Percentiles rank a stretch among this genome's conserved stretches.
Evolutionary conservation across 2,329 filamentous ascomycete species (phyloP).

Genomic region (Fusarium sublunatum): DNA sequence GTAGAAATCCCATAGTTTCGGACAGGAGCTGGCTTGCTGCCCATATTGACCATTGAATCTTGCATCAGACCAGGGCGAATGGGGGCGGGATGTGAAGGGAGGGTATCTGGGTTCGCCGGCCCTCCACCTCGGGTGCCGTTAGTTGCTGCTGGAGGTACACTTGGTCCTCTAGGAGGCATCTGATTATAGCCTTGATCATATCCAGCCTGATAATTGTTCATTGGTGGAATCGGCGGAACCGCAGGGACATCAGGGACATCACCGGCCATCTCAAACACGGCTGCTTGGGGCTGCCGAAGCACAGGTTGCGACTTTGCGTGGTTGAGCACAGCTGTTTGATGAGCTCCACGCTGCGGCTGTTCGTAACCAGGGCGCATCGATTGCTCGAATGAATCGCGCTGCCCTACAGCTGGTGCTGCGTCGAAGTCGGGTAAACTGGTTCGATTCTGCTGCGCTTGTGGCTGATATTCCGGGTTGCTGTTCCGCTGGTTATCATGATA

Average conservation of each 20-base stretch:
- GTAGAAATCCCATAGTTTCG: constrained; percentile 66
- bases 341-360: constrained; percentile 62
- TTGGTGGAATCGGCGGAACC: constrained; percentile 50
- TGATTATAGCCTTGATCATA: constrained; percentile 45
- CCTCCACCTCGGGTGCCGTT: constrained; percentile 29
- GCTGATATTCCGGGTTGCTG: constrained; percentile 43
- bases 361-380: constrained; percentile 56
- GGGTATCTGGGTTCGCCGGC: constrained; percentile 54
- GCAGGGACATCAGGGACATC: constrained; percentile 69
- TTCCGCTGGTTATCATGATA: constrained; percentile 61
- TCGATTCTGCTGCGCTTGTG: constrained; percentile 36
- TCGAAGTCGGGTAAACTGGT: constrained; percentile 58
- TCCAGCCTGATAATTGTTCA: constrained; percentile 45
- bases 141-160: constrained; percentile 47
- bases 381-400: constrained; percentile 60
- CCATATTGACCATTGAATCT: constrained; percentile 66
- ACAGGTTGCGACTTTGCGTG: constrained; percentile 76
- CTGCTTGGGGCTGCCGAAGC: constrained; percentile 71
- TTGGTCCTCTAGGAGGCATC: constrained; percentile 48
- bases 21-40: constrained; percentile 68
- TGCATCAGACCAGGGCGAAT: constrained; percentile 72
- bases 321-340: constrained; percentile 64
- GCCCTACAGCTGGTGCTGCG: constrained; percentile 49
- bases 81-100: constrained; percentile 71
- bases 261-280: constrained; percentile 78